Evolutionary conservation across 306 rosid species (phyloP), one percentile per base, ranked within the genome.

Genomic region (Medicago lupulina): DNA sequence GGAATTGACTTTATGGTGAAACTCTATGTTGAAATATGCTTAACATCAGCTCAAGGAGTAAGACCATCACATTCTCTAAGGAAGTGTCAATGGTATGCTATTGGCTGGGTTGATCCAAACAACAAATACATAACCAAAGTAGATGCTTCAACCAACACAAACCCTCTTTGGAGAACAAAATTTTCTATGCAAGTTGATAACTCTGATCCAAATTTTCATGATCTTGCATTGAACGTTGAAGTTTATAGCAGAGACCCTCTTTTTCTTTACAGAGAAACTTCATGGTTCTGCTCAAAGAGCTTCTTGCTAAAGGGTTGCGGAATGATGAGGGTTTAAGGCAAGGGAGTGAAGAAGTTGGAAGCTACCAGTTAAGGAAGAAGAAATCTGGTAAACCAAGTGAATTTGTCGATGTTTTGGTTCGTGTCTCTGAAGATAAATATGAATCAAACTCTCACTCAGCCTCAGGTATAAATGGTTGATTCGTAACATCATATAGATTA

Each of bases 81-180:
- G 93, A 93, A 87, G 86, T 91, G 87, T 69, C 98, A 90, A 46
- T 93, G 98, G 95, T 89, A 78, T 46, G 96, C 96, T 21, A 96
- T 89, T 15, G 96, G 89, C 44, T 93, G 98, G 96, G 74, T 91
- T 54, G 88, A 92, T 82, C 91, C 96, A 0, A 76, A 80, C 13
- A 80, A 51, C 89, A 92, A 88, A 69, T 90, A 88, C 65, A 85
- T 90, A 74, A 90, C 96, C 58, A 90, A 83, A 69, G 72, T 90
- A 54, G 96, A 92, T 63, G 82, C 86, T 23, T 90, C 94, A 8
- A 93, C 92, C 46, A 90, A 87, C 68, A 87, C 86, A 68, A 92
- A 87, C 72, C 97, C 97, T 21, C 74, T 80, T 10, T 92, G 97
- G 97, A 86, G 74, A 76, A 92, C 94, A 79, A 92, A 90, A 86